Evolutionary conservation across 768 basidiomycete genomes (phyloP).

Genomic region (Pleurotus sapidus): DNA sequence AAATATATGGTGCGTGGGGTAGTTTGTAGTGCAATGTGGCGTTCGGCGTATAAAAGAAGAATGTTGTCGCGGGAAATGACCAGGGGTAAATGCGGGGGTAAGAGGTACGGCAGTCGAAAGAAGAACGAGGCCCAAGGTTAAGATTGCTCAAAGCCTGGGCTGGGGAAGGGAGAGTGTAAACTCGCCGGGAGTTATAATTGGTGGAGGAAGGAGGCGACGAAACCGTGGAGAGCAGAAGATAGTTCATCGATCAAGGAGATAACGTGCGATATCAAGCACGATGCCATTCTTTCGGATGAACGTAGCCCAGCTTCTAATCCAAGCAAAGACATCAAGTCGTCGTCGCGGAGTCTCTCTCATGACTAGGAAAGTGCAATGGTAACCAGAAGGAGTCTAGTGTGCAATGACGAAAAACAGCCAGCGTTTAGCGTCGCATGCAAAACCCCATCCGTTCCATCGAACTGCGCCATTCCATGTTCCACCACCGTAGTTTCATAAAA

Average conservation of each 20-base stretch:
- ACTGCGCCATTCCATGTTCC: not conserved
- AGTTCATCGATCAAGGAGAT: conserved; percentile 47
- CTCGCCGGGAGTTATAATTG: conserved; percentile 5
- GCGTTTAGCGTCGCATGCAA: not conserved
- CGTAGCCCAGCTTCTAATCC: conserved; percentile 12
- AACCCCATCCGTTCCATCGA: not conserved
- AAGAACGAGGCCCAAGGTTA: not conserved
- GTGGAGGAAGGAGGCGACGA: not conserved
- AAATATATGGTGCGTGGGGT: too few relatives aligned
- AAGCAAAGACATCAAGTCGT: conserved; percentile 26
- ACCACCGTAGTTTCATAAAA: not conserved
- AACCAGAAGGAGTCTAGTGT: conserved; percentile 7
- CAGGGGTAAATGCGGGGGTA: not conserved
- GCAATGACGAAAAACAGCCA: conserved; percentile 9
- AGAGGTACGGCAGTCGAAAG: not conserved
- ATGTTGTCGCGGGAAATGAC: conserved; percentile 1
- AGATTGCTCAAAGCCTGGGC: not conserved
- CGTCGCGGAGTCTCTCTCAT: conserved; percentile 18
- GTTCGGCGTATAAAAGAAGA: not conserved
- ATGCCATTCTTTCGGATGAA: conserved; percentile 17
- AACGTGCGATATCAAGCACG: conserved; percentile 28
- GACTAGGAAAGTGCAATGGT: conserved; percentile 3
- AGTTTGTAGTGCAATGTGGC: too few relatives aligned
- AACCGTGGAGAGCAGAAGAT: not conserved
- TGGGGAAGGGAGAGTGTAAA: not conserved